Evolutionary conservation across 495 filamentous ascomycete species (phyloP), one percentile per base, ranked within the genome.

Genomic region (Xylaria sp.): DNA sequence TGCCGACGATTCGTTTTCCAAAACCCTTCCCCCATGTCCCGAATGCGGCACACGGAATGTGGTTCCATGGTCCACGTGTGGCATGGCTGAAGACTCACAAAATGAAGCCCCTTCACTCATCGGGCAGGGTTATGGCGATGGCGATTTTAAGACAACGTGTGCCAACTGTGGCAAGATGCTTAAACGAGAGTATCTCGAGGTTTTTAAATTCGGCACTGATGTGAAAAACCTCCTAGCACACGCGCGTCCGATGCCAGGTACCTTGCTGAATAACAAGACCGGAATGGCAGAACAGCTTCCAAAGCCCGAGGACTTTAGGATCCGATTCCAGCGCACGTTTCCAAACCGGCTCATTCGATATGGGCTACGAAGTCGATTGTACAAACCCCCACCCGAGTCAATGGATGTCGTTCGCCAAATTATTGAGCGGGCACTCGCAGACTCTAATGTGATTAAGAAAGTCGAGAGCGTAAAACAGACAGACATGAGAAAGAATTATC

Each of bases 71-170:
- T 91, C 91, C 19, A 85, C 82, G 0, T 88, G 86, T 66, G 76
- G 77, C 14, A 67, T 81, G n/a, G 73, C 78, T 0, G 81, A 84
- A 43, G 53, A 76, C 11, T 71, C 70, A 9, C 53, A 46, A 0
- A 58, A 66, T 8, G 9, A 58, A 48, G 68, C 75, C 12, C 55
- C 72, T 19, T 73, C 76, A 1, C 72, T 83, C 41, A 67, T 71
- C 9, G 85, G 85, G 7, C 75, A 76, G n/a, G 92, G 92, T n/a
- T 92, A 88, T 72, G 89, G 90, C 15, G 92, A 95, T 73, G 86
- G 85, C 62, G 80, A 84, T 17, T 88, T 94, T 53, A 44, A 70
- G 0, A 75, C 72, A 66, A 11, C 1, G 0, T 88, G 87, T 70
- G n/a, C 70, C 11, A 70, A 66, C 24, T 94, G 92, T 78, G 73